Evolutionary conservation across 148 eudicot genomes (phyloP).

Genomic region (Diospyros kaki): DNA sequence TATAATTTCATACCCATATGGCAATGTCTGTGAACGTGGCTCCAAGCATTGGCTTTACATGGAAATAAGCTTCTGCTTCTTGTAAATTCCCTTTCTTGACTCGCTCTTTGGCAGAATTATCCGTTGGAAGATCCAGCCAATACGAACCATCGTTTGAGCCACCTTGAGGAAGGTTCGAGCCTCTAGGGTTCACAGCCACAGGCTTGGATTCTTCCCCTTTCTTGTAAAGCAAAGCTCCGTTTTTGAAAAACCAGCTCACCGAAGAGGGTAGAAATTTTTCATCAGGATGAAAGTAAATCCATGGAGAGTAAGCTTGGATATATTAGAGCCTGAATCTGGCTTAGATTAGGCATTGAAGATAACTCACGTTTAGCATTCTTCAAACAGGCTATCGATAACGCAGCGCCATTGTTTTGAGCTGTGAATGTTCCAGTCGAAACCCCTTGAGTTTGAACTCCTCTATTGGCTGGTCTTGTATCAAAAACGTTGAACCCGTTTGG

Average conservation of each 20-base stretch:
- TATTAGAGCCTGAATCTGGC: slow-evolving; percentile 26
- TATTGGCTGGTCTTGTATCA: slow-evolving; percentile 13
- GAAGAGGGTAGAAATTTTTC: slow-evolving; percentile 31
- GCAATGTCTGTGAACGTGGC: slow-evolving; percentile 34
- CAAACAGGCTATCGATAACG: slow-evolving; percentile 17
- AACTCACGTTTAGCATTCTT: slow-evolving; percentile 16
- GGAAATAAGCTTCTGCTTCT: slow-evolving; percentile 20
- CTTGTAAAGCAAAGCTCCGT: slow-evolving; percentile 29
- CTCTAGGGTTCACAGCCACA: slow-evolving; percentile 12
- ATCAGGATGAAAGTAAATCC: slow-evolving; percentile 29
- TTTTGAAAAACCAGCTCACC: slow-evolving; percentile 32
- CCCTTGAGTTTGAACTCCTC: slow-evolving; percentile 23
- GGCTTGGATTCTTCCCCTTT: slow-evolving; percentile 30
- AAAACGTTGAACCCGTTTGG: slow-evolving; percentile 2
- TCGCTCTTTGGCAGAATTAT: slow-evolving; percentile 19
- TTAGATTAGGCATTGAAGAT: slow-evolving; percentile 28
- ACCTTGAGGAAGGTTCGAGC: slow-evolving; percentile 35
- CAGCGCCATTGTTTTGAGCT: slow-evolving; percentile 16
- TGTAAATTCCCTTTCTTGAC: slow-evolving; percentile 31
- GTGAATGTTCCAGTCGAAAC: slow-evolving; percentile 26
- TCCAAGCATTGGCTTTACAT: slow-evolving; percentile 34
- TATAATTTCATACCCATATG: slow-evolving; percentile 15
- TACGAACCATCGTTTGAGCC: slow-evolving; percentile 31
- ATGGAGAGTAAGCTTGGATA: slow-evolving; percentile 31
- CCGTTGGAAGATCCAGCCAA: slow-evolving; percentile 34